Conservation (phyloP, 108 stramenopile species). For the Halocafeteria seosinensis region DNA sequence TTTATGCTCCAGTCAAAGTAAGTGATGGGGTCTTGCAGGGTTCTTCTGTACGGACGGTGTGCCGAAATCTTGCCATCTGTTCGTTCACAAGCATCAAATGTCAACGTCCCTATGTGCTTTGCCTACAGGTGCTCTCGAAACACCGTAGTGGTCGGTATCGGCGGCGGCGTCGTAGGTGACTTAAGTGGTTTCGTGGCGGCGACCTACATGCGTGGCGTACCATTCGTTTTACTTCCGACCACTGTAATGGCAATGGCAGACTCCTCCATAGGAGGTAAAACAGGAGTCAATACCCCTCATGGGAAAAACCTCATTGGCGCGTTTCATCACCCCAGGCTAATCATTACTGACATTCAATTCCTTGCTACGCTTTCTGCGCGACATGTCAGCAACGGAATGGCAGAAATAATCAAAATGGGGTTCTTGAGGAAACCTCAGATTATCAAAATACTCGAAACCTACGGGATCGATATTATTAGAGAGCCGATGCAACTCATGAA, state of each 20-base stretch:
- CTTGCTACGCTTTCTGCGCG: slow-evolving; percentile 74
- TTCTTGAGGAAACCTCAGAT: slow-evolving; percentile 15
- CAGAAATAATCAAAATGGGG: slow-evolving; percentile 89
- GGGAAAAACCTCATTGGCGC: slow-evolving; percentile 98
- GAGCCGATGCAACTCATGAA: slow-evolving; percentile 29
- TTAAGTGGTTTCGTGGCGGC: slow-evolving; percentile 94
- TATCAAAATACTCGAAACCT: not conserved
- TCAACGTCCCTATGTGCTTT: too few species aligned
- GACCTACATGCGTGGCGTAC: slow-evolving; percentile 82
- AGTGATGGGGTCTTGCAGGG: not conserved
- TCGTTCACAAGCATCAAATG: too few species aligned
- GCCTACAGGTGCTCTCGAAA: slow-evolving; percentile 33
- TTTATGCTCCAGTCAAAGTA: not conserved
- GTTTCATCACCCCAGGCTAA: slow-evolving; percentile 76
- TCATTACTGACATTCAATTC: slow-evolving; percentile 15
- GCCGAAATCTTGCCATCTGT: too few species aligned
- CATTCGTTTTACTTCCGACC: slow-evolving; percentile 85
- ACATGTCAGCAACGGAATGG: slow-evolving; percentile 66
- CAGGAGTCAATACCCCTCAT: slow-evolving; percentile 79
- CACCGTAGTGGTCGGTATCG: slow-evolving; percentile 73
- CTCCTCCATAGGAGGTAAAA: slow-evolving; percentile 88
- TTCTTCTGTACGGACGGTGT: too few species aligned
- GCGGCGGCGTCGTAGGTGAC: slow-evolving; percentile 94
- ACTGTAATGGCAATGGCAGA: slow-evolving; percentile 99
- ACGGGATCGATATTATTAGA: not conserved